These are phyloP conservation scores for Blastobotrys aristatus DNA, from an alignment of 1,139 yeast genomes.

Conservation along the genomic window DNA sequence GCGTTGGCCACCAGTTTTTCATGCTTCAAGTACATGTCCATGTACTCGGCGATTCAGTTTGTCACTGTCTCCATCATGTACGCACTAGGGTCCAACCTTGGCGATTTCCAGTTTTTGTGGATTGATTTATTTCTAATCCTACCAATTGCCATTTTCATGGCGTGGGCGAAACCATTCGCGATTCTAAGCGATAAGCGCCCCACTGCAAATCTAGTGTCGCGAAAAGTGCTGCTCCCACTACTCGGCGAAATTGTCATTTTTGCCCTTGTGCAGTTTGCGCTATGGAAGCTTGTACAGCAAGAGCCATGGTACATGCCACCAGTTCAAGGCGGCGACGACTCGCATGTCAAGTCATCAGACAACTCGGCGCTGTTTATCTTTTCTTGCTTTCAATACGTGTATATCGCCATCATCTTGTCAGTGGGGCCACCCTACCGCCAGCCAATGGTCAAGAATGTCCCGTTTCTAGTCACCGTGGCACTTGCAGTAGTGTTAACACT, in stretches of 20 bases:
- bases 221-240: constrained; percentile 78
- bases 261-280: constrained; percentile 55
- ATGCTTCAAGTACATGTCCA: constrained; percentile 96
- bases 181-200: constrained; percentile 69
- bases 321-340: constrained; percentile 73
- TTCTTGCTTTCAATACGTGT: constrained; percentile 83
- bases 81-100: constrained; percentile 84
- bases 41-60: constrained; percentile 94
- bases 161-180: constrained; percentile 84
- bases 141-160: constrained; percentile 93
- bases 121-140: constrained; percentile 85
- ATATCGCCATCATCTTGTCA: constrained; percentile 74
- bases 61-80: constrained; percentile 79
- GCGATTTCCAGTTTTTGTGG: constrained; percentile 95
- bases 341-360: constrained; percentile 80
- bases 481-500: constrained; percentile 47
- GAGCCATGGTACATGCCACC: constrained; percentile 76
- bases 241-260: constrained; percentile 64
- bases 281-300: constrained; percentile 54
- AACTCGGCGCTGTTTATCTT: constrained; percentile 78
- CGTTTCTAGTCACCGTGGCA: constrained; percentile 61
- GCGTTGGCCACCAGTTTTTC: constrained; percentile 92
- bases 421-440: constrained; percentile 96
- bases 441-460: constrained; percentile 60
- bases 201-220: constrained; percentile 86